Evolutionary conservation across 495 filamentous ascomycete genomes (phyloP).

Genomic region (Endocarpon pusillum): DNA sequence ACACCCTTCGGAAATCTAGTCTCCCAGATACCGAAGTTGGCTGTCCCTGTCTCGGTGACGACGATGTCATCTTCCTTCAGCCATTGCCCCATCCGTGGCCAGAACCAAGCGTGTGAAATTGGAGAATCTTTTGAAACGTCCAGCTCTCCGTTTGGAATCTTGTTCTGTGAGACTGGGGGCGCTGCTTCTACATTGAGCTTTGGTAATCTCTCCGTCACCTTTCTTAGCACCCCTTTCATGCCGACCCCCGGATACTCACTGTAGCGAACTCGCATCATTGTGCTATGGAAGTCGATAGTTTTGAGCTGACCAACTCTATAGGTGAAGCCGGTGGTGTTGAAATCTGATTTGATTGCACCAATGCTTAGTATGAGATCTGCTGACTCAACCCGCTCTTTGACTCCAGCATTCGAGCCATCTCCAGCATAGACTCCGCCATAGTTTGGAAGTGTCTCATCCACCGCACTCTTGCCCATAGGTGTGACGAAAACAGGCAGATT

Average conservation of each 20-base stretch:
- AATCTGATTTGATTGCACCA: slow-evolving; percentile 73
- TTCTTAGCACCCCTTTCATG: slow-evolving; percentile 75
- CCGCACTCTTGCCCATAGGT: slow-evolving; percentile 82
- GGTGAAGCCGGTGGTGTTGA: slow-evolving; percentile 82
- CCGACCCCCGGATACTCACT: slow-evolving; percentile 67
- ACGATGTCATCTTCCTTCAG: slow-evolving; percentile 60
- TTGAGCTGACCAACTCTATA: slow-evolving; percentile 68
- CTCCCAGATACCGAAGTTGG: slow-evolving; percentile 83
- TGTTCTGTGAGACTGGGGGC: slow-evolving; percentile 31
- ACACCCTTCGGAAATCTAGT: slow-evolving; percentile 63
- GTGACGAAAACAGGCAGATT: slow-evolving; percentile 70
- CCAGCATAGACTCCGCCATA: slow-evolving; percentile 85
- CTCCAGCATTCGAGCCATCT: slow-evolving; percentile 51
- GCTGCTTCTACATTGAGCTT: slow-evolving; percentile 32
- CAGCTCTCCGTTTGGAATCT: slow-evolving; percentile 35
- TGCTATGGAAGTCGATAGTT: slow-evolving; percentile 79
- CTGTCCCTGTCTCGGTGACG: slow-evolving; percentile 77
- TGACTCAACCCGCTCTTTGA: slow-evolving; percentile 56
- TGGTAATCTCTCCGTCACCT: slow-evolving; percentile 43
- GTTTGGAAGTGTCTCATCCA: slow-evolving; percentile 56
- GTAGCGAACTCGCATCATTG: slow-evolving; percentile 55
- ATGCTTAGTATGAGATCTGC: slow-evolving; percentile 73
- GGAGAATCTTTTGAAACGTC: slow-evolving; percentile 24
- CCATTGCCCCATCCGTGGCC: slow-evolving; percentile 67
- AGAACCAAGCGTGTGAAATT: slow-evolving; percentile 77